phyloP scores from a whole-genome alignment of 2,329 filamentous ascomycete species.

The Zelopaecilomyces penicillatus region DNA sequence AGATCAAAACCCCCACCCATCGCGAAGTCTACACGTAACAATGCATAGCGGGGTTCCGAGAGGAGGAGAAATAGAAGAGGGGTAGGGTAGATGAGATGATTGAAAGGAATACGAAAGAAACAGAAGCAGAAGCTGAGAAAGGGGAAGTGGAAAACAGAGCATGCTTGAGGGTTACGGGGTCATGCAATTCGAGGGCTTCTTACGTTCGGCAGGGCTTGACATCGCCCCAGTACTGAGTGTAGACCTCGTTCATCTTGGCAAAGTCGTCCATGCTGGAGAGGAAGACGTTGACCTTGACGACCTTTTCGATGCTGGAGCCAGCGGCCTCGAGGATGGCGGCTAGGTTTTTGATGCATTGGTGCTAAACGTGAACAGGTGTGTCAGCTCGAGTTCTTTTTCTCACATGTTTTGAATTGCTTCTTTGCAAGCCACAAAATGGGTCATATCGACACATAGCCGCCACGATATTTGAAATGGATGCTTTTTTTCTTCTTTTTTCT shows the following conservation, averaged over 20 bases:
- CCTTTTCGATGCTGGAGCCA: conserved; percentile 53
- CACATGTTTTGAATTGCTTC: neutral
- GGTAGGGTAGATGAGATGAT: neutral
- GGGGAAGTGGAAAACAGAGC: neutral
- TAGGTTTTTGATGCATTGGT: conserved; percentile 63
- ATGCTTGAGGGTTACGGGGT: no score
- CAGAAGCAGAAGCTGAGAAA: neutral
- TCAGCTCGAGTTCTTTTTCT: neutral
- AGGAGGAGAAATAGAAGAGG: neutral
- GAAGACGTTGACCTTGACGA: conserved; percentile 69
- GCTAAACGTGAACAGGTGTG: conserved; percentile 18
- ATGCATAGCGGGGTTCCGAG: conserved; percentile 4
- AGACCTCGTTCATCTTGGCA: conserved; percentile 65
- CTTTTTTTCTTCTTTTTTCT: neutral
- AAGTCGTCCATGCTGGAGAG: conserved; percentile 67
- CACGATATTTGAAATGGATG: no score
- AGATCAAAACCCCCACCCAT: no score
- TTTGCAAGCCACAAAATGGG: neutral
- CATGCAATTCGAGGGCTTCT: conserved; percentile 7
- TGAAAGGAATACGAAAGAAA: neutral
- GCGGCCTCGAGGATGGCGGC: conserved; percentile 61
- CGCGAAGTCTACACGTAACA: neutral
- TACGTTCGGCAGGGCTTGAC: conserved; percentile 38
- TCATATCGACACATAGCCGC: no score
- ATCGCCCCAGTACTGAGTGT: conserved; percentile 58